Evolutionary conservation across 2,329 filamentous ascomycete species (phyloP).

Genomic region (Colletotrichum caudatum): DNA sequence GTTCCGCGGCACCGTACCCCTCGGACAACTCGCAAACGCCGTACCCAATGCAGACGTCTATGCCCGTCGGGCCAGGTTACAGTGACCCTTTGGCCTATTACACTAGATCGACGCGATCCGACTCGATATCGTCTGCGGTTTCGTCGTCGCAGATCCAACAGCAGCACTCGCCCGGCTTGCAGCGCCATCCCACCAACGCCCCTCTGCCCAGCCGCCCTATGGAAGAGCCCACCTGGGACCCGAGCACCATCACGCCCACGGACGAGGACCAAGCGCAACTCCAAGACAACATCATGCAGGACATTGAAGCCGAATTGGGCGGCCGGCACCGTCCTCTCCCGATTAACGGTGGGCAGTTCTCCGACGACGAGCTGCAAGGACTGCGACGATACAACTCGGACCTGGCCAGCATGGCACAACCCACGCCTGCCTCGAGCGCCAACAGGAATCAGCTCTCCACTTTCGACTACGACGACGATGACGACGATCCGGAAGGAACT

Average conservation of each 20-base stretch:
- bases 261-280: conserved; percentile 47
- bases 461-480: conserved; percentile 68
- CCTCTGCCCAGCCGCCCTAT: conserved; percentile 68
- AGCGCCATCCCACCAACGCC: conserved; percentile 70
- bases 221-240: conserved; percentile 58
- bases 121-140: conserved; percentile 62
- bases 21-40: conserved; percentile 57
- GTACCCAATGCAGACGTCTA: conserved; percentile 65
- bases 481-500: conserved; percentile 89
- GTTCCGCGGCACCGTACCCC: conserved; percentile 53
- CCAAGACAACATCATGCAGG: conserved; percentile 68
- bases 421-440: conserved; percentile 56
- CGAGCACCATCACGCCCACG: conserved; percentile 49
- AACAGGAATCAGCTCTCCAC: conserved; percentile 54
- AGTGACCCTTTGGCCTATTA: conserved; percentile 62
- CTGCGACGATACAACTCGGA: conserved; percentile 64
- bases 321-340: conserved; percentile 56
- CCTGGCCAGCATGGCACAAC: conserved; percentile 54
- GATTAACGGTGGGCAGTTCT: conserved; percentile 58
- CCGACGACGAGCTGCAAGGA: conserved; percentile 60
- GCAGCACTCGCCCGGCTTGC: conserved; percentile 60
- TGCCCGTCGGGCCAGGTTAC: conserved; percentile 65
- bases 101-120: conserved; percentile 60
- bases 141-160: conserved; percentile 58
- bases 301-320: conserved; percentile 67